Evolutionary conservation across 441 rosid genomes (phyloP).

Genomic region (Adansonia rubrostipa): DNA sequence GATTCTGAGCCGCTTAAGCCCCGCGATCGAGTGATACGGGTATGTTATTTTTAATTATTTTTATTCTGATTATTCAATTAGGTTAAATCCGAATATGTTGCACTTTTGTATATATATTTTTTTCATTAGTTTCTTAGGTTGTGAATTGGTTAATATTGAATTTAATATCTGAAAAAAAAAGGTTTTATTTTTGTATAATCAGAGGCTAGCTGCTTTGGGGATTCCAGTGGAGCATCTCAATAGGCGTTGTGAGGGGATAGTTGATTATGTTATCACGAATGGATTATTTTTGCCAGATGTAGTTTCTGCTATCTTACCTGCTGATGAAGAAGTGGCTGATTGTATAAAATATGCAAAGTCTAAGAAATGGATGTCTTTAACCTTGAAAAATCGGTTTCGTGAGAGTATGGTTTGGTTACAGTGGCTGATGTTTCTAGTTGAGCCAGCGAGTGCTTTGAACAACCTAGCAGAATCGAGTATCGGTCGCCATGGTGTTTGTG

Average conservation of each 20-base stretch:
- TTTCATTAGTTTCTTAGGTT: neutral
- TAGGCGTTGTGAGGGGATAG: conserved; percentile 51
- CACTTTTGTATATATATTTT: neutral
- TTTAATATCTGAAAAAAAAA: conserved; percentile 10
- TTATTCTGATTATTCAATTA: neutral
- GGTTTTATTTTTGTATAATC: conserved; percentile 25
- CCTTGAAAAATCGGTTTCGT: conserved; percentile 51
- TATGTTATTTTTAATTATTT: conserved; percentile 23
- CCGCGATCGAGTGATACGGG: conserved; percentile 54
- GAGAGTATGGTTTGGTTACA: conserved; percentile 78
- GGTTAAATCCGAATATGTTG: neutral
- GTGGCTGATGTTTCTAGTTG: conserved; percentile 89
- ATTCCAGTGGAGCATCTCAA: conserved; percentile 58
- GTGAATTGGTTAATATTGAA: neutral
- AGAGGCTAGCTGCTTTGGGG: conserved; percentile 76
- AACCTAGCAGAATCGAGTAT: conserved; percentile 51
- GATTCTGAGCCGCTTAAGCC: conserved; percentile 43
- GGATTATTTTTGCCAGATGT: conserved; percentile 47
- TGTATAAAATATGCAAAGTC: conserved; percentile 42
- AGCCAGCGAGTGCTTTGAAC: conserved; percentile 57
- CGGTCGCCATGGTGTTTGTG: conserved; percentile 92
- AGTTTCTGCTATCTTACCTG: conserved; percentile 68
- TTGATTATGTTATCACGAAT: conserved; percentile 54
- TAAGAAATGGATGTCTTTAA: conserved; percentile 35
- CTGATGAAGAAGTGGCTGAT: conserved; percentile 68